These are phyloP conservation scores for Microbotryum violaceum DNA, from an alignment of 1,284 basidiomycete species.

Conservation along the genomic window DNA sequence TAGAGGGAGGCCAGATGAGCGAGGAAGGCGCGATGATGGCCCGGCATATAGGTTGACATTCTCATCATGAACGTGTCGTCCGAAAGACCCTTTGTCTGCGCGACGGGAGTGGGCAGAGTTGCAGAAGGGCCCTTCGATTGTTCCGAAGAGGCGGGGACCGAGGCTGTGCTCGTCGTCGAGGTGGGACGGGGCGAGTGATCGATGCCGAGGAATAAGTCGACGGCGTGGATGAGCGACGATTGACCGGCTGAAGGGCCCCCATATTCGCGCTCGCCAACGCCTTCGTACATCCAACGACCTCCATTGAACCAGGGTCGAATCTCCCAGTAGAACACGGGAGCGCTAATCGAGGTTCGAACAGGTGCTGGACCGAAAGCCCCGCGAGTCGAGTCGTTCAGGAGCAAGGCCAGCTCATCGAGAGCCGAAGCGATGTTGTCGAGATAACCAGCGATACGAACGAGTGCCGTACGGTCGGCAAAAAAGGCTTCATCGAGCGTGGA, in stretches of 20 bases:
- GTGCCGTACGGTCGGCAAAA: constrained; percentile 65
- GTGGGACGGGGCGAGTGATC: constrained; percentile 49
- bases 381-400: constrained; percentile 60
- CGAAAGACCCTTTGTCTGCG: background rate
- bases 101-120: background rate
- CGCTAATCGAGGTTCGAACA: constrained; percentile 4
- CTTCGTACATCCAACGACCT: constrained; percentile 75
- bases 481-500: constrained; percentile 85
- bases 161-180: constrained; percentile 1
- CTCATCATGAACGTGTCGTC: constrained; percentile 58
- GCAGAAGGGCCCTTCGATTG: constrained; percentile 7
- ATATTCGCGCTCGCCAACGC: constrained; percentile 56
- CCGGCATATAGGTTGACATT: constrained; percentile 86
- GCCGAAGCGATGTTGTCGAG: constrained; percentile 58
- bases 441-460: constrained; percentile 62
- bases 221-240: constrained; percentile 75
- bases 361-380: constrained; percentile 47
- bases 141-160: constrained; percentile 9
- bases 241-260: constrained; percentile 88
- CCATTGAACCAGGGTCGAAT: constrained; percentile 92
- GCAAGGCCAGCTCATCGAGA: constrained; percentile 57
- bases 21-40: constrained; percentile 80
- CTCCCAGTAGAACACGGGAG: constrained; percentile 70
- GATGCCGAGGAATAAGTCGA: constrained; percentile 83
- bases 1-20: constrained; percentile 53